Base-by-base conservation (phyloP, 2,329 filamentous ascomycete species). In the Chrysoporthe austroafricana region DNA sequence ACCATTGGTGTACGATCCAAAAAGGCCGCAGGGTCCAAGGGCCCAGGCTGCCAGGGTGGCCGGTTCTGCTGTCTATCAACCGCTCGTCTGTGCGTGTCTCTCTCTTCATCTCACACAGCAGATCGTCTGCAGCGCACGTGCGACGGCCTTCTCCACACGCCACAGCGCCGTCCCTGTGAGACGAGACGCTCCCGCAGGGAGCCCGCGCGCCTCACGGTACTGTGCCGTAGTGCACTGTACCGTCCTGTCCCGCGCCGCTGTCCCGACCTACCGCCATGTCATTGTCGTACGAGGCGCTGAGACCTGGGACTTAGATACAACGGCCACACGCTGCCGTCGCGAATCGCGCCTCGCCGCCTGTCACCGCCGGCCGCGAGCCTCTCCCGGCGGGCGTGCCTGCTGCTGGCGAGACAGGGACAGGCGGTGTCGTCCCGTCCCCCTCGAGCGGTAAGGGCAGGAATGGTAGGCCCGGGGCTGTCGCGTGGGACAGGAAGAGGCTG, bases 251-350 rank as follows among this genome's bases (percentile, higher is more conserved):
- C 21, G 26, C 32, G 32, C 50, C 18, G 26, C 26, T 26, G 26
- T 21, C 26, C 26, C 9, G 26, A 32, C 21, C 14, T 52, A 52
- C n/a, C n/a, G 57, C 43, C 44, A 60, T 68, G 63, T 69, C 67
- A 66, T 69, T 58, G 59, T 66, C 67, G 46, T 63, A 66, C 59
- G 64, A 63, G 44, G 21, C 43, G 21, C 54, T 39, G 26, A 62
- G 44, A 62, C 42, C 26, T 36, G 60, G 26, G 26, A 62, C 44
- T 26, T 44, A 50, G 60, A 48, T 36, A 36, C 26, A 16, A 34
- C 32, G 43, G 26, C 8, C 18, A n/a, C 59, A 36, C 18, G 7
- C 44, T 50, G 44, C 59, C 26, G 42, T 43, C 32, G 14, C 42
- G 21, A 58, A 48, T n/a, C 44, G 59, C 48, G 43, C 13, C 18